A percentile compares a stretch with the other conserved stretches of the same genome.
Evolutionary conservation across 495 filamentous ascomycete genomes (phyloP).

Genomic region (Hypomontagnella monticulosa): DNA sequence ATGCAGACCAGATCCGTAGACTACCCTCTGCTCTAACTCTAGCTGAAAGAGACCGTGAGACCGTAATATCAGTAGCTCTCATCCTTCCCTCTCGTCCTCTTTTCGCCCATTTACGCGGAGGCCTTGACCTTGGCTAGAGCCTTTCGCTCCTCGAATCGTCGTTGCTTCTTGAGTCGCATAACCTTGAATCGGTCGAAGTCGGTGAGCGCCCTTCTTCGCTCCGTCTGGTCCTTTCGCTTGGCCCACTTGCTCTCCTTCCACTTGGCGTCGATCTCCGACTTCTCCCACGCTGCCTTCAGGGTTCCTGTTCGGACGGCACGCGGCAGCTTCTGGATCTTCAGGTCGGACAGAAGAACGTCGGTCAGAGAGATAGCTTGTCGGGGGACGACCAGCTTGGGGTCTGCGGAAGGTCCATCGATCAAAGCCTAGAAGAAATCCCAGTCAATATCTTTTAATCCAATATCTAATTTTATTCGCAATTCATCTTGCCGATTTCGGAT

Average conservation of each 20-base stretch:
- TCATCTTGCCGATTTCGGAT: slow-evolving; percentile 16
- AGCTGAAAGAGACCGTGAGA: slow-evolving; percentile 44
- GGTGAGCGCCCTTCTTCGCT: slow-evolving; percentile 88
- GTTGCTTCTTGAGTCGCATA: slow-evolving; percentile 96
- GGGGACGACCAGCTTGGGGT: slow-evolving; percentile 77
- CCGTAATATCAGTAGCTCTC: slow-evolving; percentile 40
- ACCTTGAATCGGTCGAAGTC: slow-evolving; percentile 99
- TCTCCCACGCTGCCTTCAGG: slow-evolving; percentile 86
- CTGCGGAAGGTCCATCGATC: slow-evolving; percentile 88
- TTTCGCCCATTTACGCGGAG: slow-evolving; percentile 49
- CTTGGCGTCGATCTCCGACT: slow-evolving; percentile 85
- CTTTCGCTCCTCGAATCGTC: slow-evolving; percentile 95
- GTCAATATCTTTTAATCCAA: slow-evolving; percentile 39
- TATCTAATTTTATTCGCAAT: slow-evolving; percentile 11
- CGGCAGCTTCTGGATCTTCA: slow-evolving; percentile 88
- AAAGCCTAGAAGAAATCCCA: slow-evolving; percentile 73
- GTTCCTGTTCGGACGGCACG: slow-evolving; percentile 83
- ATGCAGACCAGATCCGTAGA: slow-evolving; percentile 57
- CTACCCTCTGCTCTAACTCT: slow-evolving; percentile 42
- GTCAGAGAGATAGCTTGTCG: slow-evolving; percentile 84
- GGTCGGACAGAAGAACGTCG: slow-evolving; percentile 85
- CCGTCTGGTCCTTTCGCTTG: slow-evolving; percentile 82
- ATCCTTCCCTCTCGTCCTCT: slow-evolving; percentile 22
- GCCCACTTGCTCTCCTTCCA: slow-evolving; percentile 89
- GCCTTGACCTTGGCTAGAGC: slow-evolving; percentile 79